Base-by-base conservation (phyloP, 805 yeast species). In the Metschnikowia dekortorum region DNA sequence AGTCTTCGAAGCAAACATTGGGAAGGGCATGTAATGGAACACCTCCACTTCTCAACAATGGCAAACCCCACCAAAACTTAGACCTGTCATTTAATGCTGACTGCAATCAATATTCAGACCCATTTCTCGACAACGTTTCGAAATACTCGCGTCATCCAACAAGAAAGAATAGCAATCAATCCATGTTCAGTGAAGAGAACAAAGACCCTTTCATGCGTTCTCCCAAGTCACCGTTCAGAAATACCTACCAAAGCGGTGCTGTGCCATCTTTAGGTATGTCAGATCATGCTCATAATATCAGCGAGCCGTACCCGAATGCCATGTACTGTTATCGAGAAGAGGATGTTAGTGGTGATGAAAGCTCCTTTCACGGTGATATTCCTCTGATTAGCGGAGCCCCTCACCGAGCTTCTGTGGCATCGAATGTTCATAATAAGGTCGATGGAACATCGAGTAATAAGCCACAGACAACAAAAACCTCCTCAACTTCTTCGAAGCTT, bases 401-500 rank as follows among this genome's bases (percentile, higher is more conserved):
- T 2, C 47, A 46, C 10, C 49, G 31, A 28, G 36, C 46, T 14
- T 30, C 42, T 36, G 39, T 43, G 8, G 22, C 22, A 2, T n/a
- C 46, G 1, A 44, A 36, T 16, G 47, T 37, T 16, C 48, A 37
- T 3, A 49, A 43, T 18, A 40, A 41, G 13, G 16, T 45, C 10
- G 55, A 49, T 16, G 42, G 31, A 10, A 11, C 31, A 4, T 35
- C 33, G 3, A 33, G 49, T 3, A 44, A 48, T 33, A 52, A 50
- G 28, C 61, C 61, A 44, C 67, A 64, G 48, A 63, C 64, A 35
- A 61, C 59, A 48, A 63, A 64, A 46, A 55, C 73, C 4, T 63
- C 73, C 6, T 63, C 66, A 2, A 48, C 54, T 0, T 56, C 75
- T 0, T 71, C 76, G 1, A 81, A 76, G 46, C 67, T 82, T 41